Percentiles rank a stretch among this genome's conserved stretches.
Conservation (phyloP, 106 monocot species). For the Alisma plantagoaquatica region DNA sequence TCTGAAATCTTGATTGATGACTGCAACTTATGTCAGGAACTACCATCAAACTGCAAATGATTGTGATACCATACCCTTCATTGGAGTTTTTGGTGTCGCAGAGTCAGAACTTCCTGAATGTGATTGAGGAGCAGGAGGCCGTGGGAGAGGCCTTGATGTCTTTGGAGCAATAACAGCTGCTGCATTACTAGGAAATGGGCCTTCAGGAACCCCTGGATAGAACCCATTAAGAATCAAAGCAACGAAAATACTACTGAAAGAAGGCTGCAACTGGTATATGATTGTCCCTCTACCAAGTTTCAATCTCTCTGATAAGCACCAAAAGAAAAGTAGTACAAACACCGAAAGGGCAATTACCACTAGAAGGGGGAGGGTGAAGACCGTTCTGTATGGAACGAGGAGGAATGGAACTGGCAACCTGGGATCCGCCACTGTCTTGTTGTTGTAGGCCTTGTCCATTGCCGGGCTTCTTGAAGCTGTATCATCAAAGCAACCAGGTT, state of each 20-base stretch:
- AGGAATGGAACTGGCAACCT: neutral
- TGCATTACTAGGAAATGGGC: constrained; percentile 2
- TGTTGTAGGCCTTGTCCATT: constrained; percentile 54
- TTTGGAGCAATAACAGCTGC: constrained; percentile 14
- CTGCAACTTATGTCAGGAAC: too few species aligned
- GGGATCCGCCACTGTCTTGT: constrained; percentile 5
- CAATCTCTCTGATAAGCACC: too few species aligned
- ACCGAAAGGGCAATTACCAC: constrained; percentile 20
- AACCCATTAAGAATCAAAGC: too few species aligned
- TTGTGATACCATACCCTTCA: constrained; percentile 48
- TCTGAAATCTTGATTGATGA: too few species aligned
- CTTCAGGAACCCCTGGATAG: constrained; percentile 14
- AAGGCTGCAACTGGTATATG: too few species aligned
- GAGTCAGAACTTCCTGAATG: constrained; percentile 18
- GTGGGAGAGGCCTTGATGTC: constrained; percentile 17
- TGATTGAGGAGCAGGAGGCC: constrained; percentile 24
- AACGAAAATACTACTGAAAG: too few species aligned
- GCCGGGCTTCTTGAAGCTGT: constrained; percentile 63
- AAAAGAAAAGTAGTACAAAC: too few species aligned
- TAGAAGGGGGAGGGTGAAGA: constrained; percentile 16
- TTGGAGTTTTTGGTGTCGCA: constrained; percentile 14
- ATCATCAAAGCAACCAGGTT: too few species aligned
- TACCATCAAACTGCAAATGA: too few species aligned
- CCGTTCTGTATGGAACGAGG: constrained; percentile 29
- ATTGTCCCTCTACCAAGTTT: too few species aligned